Conservation (phyloP, 306 rosid genomes). For the Gastrolobium villosum region DNA sequence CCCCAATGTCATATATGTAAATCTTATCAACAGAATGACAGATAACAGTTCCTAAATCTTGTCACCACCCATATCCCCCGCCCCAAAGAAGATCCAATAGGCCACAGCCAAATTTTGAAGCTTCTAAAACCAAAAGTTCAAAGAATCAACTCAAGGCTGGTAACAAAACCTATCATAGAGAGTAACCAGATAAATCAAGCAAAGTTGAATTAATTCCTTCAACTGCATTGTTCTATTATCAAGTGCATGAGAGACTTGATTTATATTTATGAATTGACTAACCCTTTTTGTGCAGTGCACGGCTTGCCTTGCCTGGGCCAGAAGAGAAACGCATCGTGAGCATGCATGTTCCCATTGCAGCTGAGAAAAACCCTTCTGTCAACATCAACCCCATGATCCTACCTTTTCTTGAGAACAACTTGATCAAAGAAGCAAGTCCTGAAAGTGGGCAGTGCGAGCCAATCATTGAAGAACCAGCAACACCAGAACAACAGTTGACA, state of each 20-base stretch:
- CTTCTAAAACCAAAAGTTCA: slow-evolving; percentile 24
- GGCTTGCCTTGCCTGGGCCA: slow-evolving; percentile 95
- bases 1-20: neutral
- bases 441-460: slow-evolving; percentile 67
- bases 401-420: slow-evolving; percentile 60
- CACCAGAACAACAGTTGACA: slow-evolving; percentile 76
- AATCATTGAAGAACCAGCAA: slow-evolving; percentile 89
- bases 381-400: slow-evolving; percentile 58
- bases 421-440: slow-evolving; percentile 46
- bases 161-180: slow-evolving; percentile 4
- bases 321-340: slow-evolving; percentile 71
- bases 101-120: slow-evolving; percentile 14
- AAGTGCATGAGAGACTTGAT: slow-evolving; percentile 6
- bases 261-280: slow-evolving; percentile 45
- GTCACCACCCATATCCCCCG: neutral
- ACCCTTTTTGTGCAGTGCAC: slow-evolving; percentile 72
- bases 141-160: slow-evolving; percentile 25
- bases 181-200: slow-evolving; percentile 24
- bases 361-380: slow-evolving; percentile 52
- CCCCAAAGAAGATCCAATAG: slow-evolving; percentile 7
- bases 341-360: slow-evolving; percentile 54
- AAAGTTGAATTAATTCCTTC: slow-evolving; percentile 24
- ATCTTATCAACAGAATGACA: slow-evolving; percentile 4
- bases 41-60: neutral
- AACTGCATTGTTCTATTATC: slow-evolving; percentile 5